These are phyloP conservation scores for Camellia japonica DNA, from an alignment of 148 eudicot species.

Conservation along the genomic window DNA sequence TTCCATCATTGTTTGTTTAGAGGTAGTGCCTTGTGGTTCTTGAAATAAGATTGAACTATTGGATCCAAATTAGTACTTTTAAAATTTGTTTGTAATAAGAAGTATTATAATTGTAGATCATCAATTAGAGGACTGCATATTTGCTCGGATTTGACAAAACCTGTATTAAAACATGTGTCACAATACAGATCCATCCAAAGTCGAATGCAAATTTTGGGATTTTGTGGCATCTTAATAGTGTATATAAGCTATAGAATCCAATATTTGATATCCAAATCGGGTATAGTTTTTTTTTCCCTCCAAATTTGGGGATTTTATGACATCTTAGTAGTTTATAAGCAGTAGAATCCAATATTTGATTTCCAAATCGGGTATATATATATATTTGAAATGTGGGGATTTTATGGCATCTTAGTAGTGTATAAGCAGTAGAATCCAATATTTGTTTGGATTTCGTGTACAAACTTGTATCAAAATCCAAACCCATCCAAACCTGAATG, in stretches of 20 bases:
- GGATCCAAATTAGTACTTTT: neutral
- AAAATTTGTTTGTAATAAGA: neutral
- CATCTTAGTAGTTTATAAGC: neutral
- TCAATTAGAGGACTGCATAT: neutral
- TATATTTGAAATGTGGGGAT: neutral
- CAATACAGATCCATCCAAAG: too few relatives aligned
- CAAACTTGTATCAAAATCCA: too few relatives aligned
- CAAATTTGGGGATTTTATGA: neutral
- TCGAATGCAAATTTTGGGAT: neutral
- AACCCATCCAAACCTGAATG: too few relatives aligned
- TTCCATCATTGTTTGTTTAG: neutral
- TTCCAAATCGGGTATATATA: too few relatives aligned
- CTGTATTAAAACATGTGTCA: too few relatives aligned
- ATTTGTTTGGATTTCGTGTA: too few relatives aligned
- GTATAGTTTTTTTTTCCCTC: too few relatives aligned
- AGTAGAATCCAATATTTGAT: too few relatives aligned
- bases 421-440: too few relatives aligned
- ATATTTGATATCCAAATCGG: too few relatives aligned
- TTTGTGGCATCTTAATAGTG: neutral
- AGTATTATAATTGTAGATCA: too few relatives aligned
- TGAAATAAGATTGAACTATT: neutral
- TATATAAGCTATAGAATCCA: too few relatives aligned
- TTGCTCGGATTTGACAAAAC: neutral
- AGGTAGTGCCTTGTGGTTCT: neutral
- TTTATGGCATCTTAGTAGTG: neutral